Evolutionary conservation across 2,329 filamentous ascomycete genomes (phyloP), one percentile per base, ranked within the genome.

Genomic region (Ceratocystis lukuohia): DNA sequence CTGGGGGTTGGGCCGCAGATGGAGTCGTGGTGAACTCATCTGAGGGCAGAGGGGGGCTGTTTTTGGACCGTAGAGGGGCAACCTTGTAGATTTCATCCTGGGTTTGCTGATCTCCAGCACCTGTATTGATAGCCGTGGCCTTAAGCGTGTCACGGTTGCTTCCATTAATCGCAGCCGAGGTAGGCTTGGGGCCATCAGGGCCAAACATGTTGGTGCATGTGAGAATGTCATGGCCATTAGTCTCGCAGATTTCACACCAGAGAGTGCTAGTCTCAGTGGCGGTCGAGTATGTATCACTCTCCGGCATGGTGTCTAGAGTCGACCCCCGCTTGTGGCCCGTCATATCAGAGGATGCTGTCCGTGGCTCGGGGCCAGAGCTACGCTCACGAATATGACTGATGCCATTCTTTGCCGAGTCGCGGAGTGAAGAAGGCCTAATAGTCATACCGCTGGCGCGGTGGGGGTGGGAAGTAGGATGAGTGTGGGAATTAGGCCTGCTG

Each of bases 221-320:
- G 66, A 97, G 80, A 68, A 97, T 96, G 72, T 97, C 93, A 73
- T 97, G 93, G 17, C 93, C 92, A 61, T 84, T 82, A 44, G 89
- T 89, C 77, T 96, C 92, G 77, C 93, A 97, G 69, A 97, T 94
- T 77, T 97, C 94, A 76, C 93, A 97, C 88, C 89, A 96, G 69
- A 92, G 81, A 17, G 81, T 84, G 74, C 85, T 88, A 71, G 81
- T 86, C 73, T 91, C 89, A 48, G 88, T 89, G 25, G 84, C 82
- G 33, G 83, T 84, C 46, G 88, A 89, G 74, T 87, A 82, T 15
- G 81, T 80, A 71, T 88, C 87, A 72, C 83, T 88, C 74, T 88
- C 87, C 53, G 80, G 81, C 85, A 88, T 88, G 4, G 85, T 84
- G 68, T 87, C 85, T 12, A 89, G 77, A 2, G 82, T 84, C 65